Conservation (phyloP, 2,329 filamentous ascomycete genomes). For the Xylaria sp. region DNA sequence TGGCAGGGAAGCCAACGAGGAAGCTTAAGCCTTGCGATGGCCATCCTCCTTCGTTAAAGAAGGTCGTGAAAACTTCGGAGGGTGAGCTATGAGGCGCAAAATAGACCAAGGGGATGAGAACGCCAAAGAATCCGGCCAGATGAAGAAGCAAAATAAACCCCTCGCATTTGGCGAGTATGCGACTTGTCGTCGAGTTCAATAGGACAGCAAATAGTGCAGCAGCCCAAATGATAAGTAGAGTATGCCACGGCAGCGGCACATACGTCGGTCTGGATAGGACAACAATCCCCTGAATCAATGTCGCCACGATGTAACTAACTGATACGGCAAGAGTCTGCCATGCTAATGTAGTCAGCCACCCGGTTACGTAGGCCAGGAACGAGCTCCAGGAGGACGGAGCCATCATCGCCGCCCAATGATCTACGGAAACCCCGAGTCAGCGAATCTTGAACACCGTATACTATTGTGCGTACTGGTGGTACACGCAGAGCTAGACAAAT, state of each 20-base stretch:
- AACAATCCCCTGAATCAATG: constrained; percentile 44
- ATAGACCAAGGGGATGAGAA: constrained; percentile 12
- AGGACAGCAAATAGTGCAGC: constrained; percentile 33
- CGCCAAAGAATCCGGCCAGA: constrained; percentile 19
- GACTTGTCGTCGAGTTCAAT: constrained; percentile 38
- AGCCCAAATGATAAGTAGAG: constrained; percentile 43
- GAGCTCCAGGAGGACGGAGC: constrained; percentile 37
- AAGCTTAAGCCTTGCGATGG: constrained; percentile 57
- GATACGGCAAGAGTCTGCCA: constrained; percentile 44
- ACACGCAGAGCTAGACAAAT: background rate
- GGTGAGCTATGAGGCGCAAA: constrained; percentile 2
- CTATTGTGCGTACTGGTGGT: background rate
- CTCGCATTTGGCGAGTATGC: constrained; percentile 4
- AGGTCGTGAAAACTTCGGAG: constrained; percentile 42
- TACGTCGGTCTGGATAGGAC: constrained; percentile 39
- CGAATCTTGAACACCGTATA: background rate
- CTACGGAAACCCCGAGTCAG: constrained; percentile 23
- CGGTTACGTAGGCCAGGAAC: constrained; percentile 46
- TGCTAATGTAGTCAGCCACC: constrained; percentile 44
- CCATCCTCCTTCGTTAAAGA: constrained; percentile 60
- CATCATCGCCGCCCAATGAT: constrained; percentile 47
- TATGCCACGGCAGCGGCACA: constrained; percentile 41
- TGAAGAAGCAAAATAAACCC: constrained; percentile 13
- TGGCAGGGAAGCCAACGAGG: constrained; percentile 37
- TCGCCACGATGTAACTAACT: constrained; percentile 37